These are phyloP conservation scores for Polygonum aviculare DNA, from an alignment of 148 eudicot genomes.

Conservation along the genomic window DNA sequence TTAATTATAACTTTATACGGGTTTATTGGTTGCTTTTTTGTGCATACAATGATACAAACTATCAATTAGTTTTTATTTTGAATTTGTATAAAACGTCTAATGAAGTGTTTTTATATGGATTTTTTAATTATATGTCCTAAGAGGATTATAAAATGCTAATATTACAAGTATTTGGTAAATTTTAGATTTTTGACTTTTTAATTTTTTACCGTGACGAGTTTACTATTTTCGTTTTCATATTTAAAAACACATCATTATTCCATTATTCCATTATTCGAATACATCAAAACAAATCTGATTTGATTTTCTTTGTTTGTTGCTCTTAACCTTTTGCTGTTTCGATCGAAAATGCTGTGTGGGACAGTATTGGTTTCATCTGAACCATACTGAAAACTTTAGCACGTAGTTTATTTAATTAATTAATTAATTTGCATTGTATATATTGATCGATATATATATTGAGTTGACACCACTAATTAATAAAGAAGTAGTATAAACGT, in stretches of 20 bases:
- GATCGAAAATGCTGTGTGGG: background rate
- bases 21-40: too few species aligned
- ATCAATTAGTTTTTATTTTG: background rate
- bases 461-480: constrained; percentile 2
- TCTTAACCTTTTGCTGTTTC: background rate
- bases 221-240: too few species aligned
- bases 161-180: too few species aligned
- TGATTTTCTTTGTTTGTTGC: background rate
- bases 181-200: too few species aligned
- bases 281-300: background rate
- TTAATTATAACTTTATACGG: too few species aligned
- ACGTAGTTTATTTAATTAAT: background rate
- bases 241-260: background rate
- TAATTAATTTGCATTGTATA: too few species aligned
- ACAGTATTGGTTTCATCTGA: background rate
- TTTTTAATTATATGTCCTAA: too few species aligned
- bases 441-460: background rate
- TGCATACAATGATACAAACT: too few species aligned
- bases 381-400: background rate
- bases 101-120: background rate
- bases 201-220: too few species aligned
- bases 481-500: background rate
- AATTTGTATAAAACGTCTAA: background rate
- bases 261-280: background rate
- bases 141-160: too few species aligned